Conservation (phyloP, 169 alveolate genomes). For the Cryptosporidium sp. region DNA sequence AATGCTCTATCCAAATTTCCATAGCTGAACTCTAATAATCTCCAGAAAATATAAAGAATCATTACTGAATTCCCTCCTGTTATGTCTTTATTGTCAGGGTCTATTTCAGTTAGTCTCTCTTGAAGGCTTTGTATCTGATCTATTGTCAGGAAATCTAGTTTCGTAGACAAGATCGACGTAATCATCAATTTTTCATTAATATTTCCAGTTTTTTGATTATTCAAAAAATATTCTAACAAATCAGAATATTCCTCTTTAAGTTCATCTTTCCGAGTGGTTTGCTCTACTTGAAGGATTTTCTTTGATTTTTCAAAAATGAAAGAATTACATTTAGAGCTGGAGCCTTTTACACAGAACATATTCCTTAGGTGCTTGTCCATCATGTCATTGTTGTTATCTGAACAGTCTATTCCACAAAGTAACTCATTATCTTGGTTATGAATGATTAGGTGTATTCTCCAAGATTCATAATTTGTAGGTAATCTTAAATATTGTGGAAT, state of each 20-base stretch:
- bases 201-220: constrained; percentile 4
- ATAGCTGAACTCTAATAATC: neutral
- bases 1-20: neutral
- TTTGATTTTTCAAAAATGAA: neutral
- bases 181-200: constrained; percentile 19
- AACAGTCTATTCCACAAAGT: constrained; percentile 55
- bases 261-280: neutral
- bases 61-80: constrained; percentile 37
- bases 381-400: neutral
- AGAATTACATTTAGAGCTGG: constrained; percentile 1
- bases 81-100: neutral
- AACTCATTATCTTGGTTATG: constrained; percentile 49
- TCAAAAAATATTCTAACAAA: constrained; percentile 9
- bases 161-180: constrained; percentile 23
- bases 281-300: neutral
- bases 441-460: constrained; percentile 40
- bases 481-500: constrained; percentile 60
- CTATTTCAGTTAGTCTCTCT: neutral
- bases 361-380: constrained; percentile 15
- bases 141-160: constrained; percentile 7
- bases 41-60: neutral
- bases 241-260: constrained; percentile 13
- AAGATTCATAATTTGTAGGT: constrained; percentile 23
- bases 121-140: neutral
- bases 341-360: constrained; percentile 28